A percentile compares a stretch with the other conserved stretches of the same genome.
Evolutionary conservation across 805 yeast species (phyloP).

Genomic region (Metschnikowia continentalis): DNA sequence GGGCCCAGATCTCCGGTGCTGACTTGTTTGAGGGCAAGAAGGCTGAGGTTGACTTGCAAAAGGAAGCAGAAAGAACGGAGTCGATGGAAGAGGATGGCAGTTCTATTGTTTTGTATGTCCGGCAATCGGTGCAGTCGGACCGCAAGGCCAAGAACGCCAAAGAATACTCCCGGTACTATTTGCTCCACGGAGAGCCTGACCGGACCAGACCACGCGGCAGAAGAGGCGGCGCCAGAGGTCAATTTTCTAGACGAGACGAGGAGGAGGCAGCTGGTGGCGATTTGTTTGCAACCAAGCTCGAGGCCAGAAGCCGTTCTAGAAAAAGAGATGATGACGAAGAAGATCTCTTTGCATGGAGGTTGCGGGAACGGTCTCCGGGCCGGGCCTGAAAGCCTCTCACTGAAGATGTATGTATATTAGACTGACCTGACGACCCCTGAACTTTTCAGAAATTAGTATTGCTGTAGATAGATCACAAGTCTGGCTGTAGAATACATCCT

Average conservation of each 20-base stretch:
- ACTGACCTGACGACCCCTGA: neutral
- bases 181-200: slow-evolving; percentile 70
- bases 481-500: neutral
- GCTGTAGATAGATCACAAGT: neutral
- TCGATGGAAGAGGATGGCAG: slow-evolving; percentile 39
- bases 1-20: slow-evolving; percentile 2
- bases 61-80: neutral
- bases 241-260: slow-evolving; percentile 10
- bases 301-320: slow-evolving; percentile 6
- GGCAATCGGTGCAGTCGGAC: slow-evolving; percentile 54
- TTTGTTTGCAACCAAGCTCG: slow-evolving; percentile 22
- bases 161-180: slow-evolving; percentile 58
- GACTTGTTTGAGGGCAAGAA: slow-evolving; percentile 14
- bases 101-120: slow-evolving; percentile 34
- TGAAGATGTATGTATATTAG: slow-evolving; percentile 1
- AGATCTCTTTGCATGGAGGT: slow-evolving; percentile 33
- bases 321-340: slow-evolving; percentile 23
- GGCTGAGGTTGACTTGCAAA: slow-evolving; percentile 11
- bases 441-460: neutral
- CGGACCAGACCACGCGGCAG: slow-evolving; percentile 22
- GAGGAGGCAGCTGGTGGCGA: slow-evolving; percentile 17
- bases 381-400: neutral
- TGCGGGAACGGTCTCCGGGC: slow-evolving; percentile 20
- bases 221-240: slow-evolving; percentile 13
- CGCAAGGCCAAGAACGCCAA: slow-evolving; percentile 54